Evolutionary conservation across 108 stramenopile species (phyloP).

Genomic region (Tribonema minus): DNA sequence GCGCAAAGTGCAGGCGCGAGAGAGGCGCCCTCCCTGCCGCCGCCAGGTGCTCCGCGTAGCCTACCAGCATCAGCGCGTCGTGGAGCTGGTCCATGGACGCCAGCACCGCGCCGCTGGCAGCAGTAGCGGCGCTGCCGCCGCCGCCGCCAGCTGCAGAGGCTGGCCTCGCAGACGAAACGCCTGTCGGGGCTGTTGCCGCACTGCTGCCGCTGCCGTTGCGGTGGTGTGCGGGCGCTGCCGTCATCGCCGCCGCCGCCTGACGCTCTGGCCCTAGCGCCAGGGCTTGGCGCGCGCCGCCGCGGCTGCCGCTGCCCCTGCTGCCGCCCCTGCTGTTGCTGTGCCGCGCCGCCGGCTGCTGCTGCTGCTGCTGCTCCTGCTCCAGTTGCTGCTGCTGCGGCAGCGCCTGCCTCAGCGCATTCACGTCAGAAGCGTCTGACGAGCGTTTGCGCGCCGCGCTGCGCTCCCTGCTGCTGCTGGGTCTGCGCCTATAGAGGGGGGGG

Average conservation of each 20-base stretch:
- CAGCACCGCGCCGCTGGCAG: background rate
- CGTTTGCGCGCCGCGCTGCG: background rate
- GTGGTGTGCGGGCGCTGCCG: too few species aligned
- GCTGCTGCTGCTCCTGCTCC: background rate
- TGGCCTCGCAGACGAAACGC: background rate
- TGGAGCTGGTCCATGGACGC: background rate
- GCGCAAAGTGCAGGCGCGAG: conserved; percentile 5
- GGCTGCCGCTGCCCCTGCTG: too few species aligned
- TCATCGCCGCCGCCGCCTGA: background rate
- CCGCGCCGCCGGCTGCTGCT: background rate
- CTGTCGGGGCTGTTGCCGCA: too few species aligned
- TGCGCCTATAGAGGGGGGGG: background rate
- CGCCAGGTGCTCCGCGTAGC: background rate
- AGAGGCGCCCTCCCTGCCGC: background rate
- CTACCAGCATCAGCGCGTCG: background rate
- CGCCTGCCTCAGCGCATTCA: background rate
- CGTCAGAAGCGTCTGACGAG: too few species aligned
- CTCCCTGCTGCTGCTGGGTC: background rate
- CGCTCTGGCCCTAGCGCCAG: too few species aligned
- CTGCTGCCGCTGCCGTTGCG: background rate
- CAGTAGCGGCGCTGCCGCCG: background rate
- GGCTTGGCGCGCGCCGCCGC: too few species aligned
- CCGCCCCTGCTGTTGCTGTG: background rate
- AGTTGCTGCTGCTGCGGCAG: background rate
- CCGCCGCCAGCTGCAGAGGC: background rate